Evolutionary conservation across 2,329 filamentous ascomycete species (phyloP).

Genomic region (Cercospora citrullina): DNA sequence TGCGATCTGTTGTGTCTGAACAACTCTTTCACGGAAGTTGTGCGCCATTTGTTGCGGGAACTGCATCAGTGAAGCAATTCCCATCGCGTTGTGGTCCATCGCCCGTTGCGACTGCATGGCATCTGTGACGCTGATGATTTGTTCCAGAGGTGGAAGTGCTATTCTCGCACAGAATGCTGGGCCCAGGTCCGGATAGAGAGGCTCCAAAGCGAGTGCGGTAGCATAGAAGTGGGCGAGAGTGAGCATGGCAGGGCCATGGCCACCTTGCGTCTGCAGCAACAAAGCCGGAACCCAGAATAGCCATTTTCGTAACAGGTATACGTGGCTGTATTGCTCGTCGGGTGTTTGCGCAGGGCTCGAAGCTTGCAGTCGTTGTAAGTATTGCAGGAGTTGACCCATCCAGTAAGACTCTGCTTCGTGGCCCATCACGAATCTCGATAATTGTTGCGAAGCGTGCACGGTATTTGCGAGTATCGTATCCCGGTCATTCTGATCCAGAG

Average conservation of each 20-base stretch:
- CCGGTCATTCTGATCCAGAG: constrained; percentile 29
- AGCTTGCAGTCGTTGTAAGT: constrained; percentile 48
- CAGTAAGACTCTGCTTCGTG: constrained; percentile 51
- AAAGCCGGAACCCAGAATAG: constrained; percentile 92
- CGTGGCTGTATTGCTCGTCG: constrained; percentile 83
- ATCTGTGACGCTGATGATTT: constrained; percentile 75
- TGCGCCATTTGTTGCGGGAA: constrained; percentile 48
- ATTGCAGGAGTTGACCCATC: constrained; percentile 51
- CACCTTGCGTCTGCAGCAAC: constrained; percentile 73
- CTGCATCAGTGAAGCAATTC: constrained; percentile 49
- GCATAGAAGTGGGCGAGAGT: constrained; percentile 92
- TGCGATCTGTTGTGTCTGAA: constrained; percentile 25
- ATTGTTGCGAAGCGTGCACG: constrained; percentile 45
- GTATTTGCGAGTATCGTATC: constrained; percentile 42
- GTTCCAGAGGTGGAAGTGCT: constrained; percentile 77
- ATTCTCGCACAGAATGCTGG: constrained; percentile 72
- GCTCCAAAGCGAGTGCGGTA: constrained; percentile 81
- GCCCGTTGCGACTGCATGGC: constrained; percentile 57
- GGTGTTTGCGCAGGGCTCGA: constrained; percentile 53
- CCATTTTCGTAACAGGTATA: constrained; percentile 87
- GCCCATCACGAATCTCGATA: constrained; percentile 46
- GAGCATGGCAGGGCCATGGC: constrained; percentile 74
- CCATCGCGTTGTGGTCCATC: constrained; percentile 45
- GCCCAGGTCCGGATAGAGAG: constrained; percentile 87
- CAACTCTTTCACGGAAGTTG: constrained; percentile 42